Conservation (phyloP, 768 basidiomycete genomes). For the Hebeloma cylindrosporum region DNA sequence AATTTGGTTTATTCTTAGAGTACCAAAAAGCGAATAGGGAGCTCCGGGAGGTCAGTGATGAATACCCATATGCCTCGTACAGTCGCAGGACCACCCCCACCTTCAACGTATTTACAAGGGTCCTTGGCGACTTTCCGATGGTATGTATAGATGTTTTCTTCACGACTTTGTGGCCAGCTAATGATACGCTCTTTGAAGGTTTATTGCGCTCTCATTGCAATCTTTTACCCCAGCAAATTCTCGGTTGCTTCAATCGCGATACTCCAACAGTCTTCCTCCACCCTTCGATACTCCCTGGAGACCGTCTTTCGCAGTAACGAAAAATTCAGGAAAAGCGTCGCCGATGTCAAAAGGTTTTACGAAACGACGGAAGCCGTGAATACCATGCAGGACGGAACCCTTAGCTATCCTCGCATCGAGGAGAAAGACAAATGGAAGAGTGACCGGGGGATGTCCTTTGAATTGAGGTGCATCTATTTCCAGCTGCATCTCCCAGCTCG, state of each 20-base stretch:
- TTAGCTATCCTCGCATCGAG: constrained; percentile 23
- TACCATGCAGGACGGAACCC: constrained; percentile 25
- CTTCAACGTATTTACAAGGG: constrained; percentile 15
- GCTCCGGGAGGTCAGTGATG: constrained; percentile 24
- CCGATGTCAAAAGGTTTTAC: constrained; percentile 35
- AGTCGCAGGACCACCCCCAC: constrained; percentile 7
- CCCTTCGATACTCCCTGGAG: constrained; percentile 27
- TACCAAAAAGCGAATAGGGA: constrained; percentile 24
- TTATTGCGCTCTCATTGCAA: constrained; percentile 35
- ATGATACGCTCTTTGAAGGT: constrained; percentile 24
- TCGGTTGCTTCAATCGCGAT: constrained; percentile 41
- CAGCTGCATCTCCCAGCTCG: not conserved
- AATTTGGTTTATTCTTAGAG: too few species aligned
- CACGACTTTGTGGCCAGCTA: not conserved
- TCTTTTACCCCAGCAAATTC: constrained; percentile 33
- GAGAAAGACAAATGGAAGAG: constrained; percentile 1
- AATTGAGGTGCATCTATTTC: constrained; percentile 18
- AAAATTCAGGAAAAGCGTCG: constrained; percentile 24
- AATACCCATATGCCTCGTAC: constrained; percentile 23
- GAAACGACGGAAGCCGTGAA: constrained; percentile 20
- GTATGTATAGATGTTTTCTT: constrained; percentile 18
- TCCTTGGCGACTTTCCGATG: constrained; percentile 32
- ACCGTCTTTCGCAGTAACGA: constrained; percentile 18
- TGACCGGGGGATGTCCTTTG: constrained; percentile 28
- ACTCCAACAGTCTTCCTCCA: constrained; percentile 36